phyloP scores from a whole-genome alignment of 176 grass and related monocot genomes.

The Saccharum spontaneum region DNA sequence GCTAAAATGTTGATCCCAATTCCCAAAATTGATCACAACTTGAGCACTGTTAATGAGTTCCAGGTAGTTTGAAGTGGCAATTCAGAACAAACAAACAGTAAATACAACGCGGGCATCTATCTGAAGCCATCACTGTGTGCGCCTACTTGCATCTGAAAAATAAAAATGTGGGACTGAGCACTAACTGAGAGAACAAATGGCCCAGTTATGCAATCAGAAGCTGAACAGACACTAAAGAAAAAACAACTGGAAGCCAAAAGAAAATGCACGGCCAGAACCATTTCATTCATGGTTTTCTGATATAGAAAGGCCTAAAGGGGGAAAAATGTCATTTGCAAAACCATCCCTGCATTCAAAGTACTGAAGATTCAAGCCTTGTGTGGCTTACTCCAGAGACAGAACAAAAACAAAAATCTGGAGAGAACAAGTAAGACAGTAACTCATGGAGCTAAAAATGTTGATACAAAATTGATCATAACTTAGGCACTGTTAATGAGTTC shows the following conservation, averaged over 20 bases:
- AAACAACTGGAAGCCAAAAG: neutral
- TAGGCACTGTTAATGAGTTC: neutral
- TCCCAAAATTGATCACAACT: neutral
- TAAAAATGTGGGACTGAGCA: too few species aligned
- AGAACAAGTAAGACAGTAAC: neutral
- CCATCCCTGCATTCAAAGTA: neutral
- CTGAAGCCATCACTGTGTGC: neutral
- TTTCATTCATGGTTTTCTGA: neutral
- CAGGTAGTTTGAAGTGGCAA: neutral
- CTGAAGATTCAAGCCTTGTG: neutral
- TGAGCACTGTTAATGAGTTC: neutral
- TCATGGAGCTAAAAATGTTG: neutral
- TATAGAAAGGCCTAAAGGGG: neutral
- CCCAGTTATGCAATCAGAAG: neutral
- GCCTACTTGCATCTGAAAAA: too few species aligned
- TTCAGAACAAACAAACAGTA: neutral
- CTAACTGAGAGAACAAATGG: too few species aligned
- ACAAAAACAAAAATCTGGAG: neutral
- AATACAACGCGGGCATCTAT: neutral
- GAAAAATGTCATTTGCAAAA: neutral
- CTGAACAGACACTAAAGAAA: neutral
- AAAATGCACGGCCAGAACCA: neutral
- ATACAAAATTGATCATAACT: neutral
- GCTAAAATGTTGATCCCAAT: conserved; percentile 7
- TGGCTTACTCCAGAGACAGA: neutral